phyloP scores from a whole-genome alignment of 768 basidiomycete species.

The Nevesoporus exiguus region DNA sequence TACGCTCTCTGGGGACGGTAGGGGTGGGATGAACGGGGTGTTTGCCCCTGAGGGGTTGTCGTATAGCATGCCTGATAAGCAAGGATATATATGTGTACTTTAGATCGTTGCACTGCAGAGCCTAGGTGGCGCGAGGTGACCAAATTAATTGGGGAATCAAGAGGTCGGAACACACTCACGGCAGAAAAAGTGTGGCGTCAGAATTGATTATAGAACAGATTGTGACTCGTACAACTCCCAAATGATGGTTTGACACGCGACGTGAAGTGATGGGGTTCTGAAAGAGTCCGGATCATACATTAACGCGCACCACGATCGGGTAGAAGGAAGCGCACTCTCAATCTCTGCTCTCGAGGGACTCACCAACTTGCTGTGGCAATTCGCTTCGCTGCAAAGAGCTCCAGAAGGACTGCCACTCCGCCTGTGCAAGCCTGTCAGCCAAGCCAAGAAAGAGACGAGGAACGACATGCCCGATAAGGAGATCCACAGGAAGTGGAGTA shows the following conservation, averaged over 20 bases:
- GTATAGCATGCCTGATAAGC: constrained; percentile 23
- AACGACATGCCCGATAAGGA: constrained; percentile 5
- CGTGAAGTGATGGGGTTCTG: constrained; percentile 7
- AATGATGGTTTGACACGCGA: constrained; percentile 7
- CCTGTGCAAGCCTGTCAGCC: not conserved
- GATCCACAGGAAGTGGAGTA: constrained; percentile 11
- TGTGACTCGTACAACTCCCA: constrained; percentile 15
- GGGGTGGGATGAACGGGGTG: constrained; percentile 41
- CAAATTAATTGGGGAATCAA: constrained; percentile 7
- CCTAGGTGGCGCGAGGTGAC: constrained; percentile 10
- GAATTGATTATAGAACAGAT: constrained; percentile 7
- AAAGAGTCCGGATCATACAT: constrained; percentile 4
- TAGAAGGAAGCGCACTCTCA: constrained; percentile 1
- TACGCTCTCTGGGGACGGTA: constrained; percentile 32
- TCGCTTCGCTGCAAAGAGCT: constrained; percentile 1
- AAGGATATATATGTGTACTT: constrained; percentile 23
- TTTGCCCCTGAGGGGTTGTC: constrained; percentile 29
- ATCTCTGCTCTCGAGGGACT: not conserved
- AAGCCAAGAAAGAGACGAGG: not conserved
- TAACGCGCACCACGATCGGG: not conserved
- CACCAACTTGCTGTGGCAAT: constrained; percentile 7
- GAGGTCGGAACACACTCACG: constrained; percentile 13
- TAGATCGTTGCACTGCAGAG: constrained; percentile 23
- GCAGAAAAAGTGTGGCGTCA: not conserved
- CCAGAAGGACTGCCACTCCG: not conserved